Percentiles rank a stretch among this genome's conserved stretches.
phyloP scores from a whole-genome alignment of 1,284 basidiomycete genomes.

The Earliella scabrosa region DNA sequence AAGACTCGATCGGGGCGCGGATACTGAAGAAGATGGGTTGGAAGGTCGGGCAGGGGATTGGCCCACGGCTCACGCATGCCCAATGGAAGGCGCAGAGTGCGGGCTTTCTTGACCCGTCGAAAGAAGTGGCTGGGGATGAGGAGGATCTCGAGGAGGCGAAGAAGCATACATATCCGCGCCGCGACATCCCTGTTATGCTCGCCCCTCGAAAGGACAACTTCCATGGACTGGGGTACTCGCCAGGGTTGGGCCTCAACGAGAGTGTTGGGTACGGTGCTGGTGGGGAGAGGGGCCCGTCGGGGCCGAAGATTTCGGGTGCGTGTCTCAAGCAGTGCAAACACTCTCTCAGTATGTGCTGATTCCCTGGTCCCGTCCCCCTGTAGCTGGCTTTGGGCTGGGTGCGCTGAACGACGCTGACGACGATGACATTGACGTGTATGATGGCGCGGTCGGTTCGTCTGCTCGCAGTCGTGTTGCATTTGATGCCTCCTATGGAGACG shows the following conservation, averaged over 20 bases:
- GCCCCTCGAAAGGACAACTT: conserved; percentile 75
- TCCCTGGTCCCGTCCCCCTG: neutral
- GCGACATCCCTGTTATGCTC: conserved; percentile 72
- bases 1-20: conserved; percentile 78
- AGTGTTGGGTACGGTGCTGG: conserved; percentile 44
- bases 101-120: conserved; percentile 41
- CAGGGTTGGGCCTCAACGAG: conserved; percentile 68
- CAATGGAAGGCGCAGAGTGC: conserved; percentile 75
- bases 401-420: conserved; percentile 88
- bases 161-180: conserved; percentile 86
- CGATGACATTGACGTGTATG: conserved; percentile 88
- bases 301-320: conserved; percentile 66
- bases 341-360: neutral
- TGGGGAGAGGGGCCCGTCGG: conserved; percentile 36
- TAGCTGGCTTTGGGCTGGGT: conserved; percentile 86
- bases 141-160: conserved; percentile 77
- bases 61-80: conserved; percentile 84
- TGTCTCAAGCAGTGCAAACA: neutral
- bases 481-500: conserved; percentile 70
- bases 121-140: conserved; percentile 38
- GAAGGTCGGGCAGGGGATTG: conserved; percentile 91
- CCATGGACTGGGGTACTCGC: conserved; percentile 81
- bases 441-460: conserved; percentile 40
- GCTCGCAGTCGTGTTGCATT: conserved; percentile 69
- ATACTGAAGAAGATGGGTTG: conserved; percentile 96